Evolutionary conservation across 768 basidiomycete species (phyloP).

Genomic region (Chalciporus pseudorubinellus): DNA sequence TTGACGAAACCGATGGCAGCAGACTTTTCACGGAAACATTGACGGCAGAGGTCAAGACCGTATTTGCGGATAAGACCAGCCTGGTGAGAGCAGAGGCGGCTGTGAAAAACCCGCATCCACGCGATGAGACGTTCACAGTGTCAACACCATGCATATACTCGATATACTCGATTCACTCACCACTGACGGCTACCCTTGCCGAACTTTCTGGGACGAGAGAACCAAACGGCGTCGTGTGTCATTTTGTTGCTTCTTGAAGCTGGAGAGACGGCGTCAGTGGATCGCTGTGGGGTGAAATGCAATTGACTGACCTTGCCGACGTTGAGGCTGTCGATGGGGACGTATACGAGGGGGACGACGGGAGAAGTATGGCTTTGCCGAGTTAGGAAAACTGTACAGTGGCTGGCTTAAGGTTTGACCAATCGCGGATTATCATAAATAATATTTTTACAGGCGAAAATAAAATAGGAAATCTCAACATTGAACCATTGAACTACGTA

Average conservation of each 20-base stretch:
- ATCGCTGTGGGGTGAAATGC: neutral
- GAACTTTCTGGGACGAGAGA: conserved; percentile 91
- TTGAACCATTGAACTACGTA: no score
- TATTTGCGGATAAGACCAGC: conserved; percentile 98
- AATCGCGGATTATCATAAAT: neutral
- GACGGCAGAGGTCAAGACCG: conserved; percentile 95
- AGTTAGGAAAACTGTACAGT: conserved; percentile 26
- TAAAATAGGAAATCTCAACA: no score
- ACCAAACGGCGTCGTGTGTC: conserved; percentile 99
- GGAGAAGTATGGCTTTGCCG: neutral
- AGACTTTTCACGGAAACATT: conserved; percentile 97
- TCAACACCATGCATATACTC: no score
- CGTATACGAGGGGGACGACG: neutral
- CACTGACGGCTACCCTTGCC: conserved; percentile 96
- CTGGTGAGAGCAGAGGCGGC: conserved; percentile 95
- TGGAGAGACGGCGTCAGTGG: neutral
- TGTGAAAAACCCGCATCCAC: conserved; percentile 25
- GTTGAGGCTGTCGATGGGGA: conserved; percentile 9
- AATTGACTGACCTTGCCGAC: conserved; percentile 20
- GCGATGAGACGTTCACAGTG: neutral
- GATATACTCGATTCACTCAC: conserved; percentile 44
- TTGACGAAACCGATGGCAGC: conserved; percentile 92
- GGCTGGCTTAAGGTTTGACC: conserved; percentile 22
- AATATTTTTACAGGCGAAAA: neutral
- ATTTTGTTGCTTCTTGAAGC: conserved; percentile 46